Conservation (phyloP, 2,329 filamentous ascomycete species). For the Diplodia mutila region DNA sequence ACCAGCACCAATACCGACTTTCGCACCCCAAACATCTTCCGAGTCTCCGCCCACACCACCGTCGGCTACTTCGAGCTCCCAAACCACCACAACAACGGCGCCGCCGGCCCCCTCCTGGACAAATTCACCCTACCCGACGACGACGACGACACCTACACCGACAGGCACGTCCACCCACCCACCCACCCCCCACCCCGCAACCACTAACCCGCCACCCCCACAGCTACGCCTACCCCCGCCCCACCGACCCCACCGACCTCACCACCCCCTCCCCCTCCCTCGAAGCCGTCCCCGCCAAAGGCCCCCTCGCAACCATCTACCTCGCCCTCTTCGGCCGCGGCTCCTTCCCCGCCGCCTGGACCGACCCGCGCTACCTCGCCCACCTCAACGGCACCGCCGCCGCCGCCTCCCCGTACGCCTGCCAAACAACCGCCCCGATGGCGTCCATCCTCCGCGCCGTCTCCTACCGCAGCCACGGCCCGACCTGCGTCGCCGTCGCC, state of each 20-base stretch:
- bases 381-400: too few relatives aligned
- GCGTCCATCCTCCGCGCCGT: background rate
- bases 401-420: too few relatives aligned
- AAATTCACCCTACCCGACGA: background rate
- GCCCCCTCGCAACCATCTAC: background rate
- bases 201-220: background rate
- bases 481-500: too few relatives aligned
- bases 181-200: background rate
- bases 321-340: background rate
- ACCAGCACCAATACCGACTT: too few relatives aligned
- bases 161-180: background rate
- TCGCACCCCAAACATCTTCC: background rate
- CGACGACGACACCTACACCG: too few relatives aligned
- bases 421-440: too few relatives aligned
- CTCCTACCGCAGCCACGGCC: too few relatives aligned
- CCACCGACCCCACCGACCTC: too few relatives aligned
- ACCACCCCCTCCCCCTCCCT: background rate
- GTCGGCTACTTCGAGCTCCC: conserved; percentile 16
- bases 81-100: background rate
- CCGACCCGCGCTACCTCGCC: background rate
- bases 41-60: background rate
- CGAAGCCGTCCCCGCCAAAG: background rate
- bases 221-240: too few relatives aligned
- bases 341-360: background rate
- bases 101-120: background rate